Evolutionary conservation across 1,284 basidiomycete genomes (phyloP).

Genomic region (Abortiporus biennis): DNA sequence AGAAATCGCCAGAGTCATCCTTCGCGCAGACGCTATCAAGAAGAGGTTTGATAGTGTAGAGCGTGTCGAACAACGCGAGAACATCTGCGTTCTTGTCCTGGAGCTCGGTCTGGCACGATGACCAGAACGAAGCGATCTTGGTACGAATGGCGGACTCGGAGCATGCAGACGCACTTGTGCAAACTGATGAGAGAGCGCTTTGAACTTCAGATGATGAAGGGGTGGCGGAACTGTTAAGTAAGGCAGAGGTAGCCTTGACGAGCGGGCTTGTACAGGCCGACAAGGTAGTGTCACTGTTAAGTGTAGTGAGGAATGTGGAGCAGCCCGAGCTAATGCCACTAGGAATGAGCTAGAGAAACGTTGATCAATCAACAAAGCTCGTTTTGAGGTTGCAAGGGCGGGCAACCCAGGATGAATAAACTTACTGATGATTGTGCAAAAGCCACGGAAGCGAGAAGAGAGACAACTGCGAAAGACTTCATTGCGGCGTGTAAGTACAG

Average conservation of each 20-base stretch:
- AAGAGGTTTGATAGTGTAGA: slow-evolving; percentile 70
- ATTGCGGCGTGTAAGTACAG: slow-evolving; percentile 34
- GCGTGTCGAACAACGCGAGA: slow-evolving; percentile 64
- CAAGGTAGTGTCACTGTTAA: slow-evolving; percentile 60
- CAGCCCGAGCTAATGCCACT: slow-evolving; percentile 56
- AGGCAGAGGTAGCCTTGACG: slow-evolving; percentile 53
- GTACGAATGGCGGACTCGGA: slow-evolving; percentile 50
- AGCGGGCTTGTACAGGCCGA: slow-evolving; percentile 62
- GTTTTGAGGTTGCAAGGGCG: not conserved
- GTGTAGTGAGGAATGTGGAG: slow-evolving; percentile 47
- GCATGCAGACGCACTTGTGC: slow-evolving; percentile 66
- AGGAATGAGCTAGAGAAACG: slow-evolving; percentile 43
- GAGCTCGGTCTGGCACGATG: slow-evolving; percentile 66
- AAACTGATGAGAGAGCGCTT: slow-evolving; percentile 38
- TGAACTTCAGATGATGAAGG: slow-evolving; percentile 42
- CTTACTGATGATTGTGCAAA: slow-evolving; percentile 36
- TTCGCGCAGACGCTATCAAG: slow-evolving; percentile 66
- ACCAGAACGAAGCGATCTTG: slow-evolving; percentile 64
- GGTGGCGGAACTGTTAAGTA: slow-evolving; percentile 41
- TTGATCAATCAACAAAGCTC: not conserved
- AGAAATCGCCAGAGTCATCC: slow-evolving; percentile 65
- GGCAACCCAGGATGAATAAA: slow-evolving; percentile 17
- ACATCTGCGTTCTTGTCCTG: slow-evolving; percentile 46
- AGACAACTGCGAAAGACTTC: slow-evolving; percentile 42
- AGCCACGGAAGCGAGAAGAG: slow-evolving; percentile 38